Conservation (phyloP, 1,139 yeast genomes). For the Pichia sp. region DNA sequence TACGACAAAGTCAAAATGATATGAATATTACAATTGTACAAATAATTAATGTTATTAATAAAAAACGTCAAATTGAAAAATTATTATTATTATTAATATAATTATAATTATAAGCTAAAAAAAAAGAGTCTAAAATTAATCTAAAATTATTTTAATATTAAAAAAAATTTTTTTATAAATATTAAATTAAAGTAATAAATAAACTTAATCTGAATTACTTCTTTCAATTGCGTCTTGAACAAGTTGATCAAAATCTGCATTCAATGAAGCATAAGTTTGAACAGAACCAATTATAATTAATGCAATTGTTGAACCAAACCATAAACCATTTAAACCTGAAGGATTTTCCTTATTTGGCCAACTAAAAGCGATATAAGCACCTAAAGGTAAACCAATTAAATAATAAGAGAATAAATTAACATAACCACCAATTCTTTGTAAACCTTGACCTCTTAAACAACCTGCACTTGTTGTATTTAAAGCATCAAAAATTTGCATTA, state of each 20-base stretch:
- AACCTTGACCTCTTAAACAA: conserved; percentile 54
- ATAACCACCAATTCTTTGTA: conserved; percentile 53
- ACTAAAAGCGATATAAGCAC: conserved; percentile 42
- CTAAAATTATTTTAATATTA: too few species aligned
- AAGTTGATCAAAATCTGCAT: conserved; percentile 50
- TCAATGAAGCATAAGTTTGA: conserved; percentile 43
- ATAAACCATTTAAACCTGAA: conserved; percentile 40
- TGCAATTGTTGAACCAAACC: conserved; percentile 50
- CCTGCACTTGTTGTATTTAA: conserved; percentile 57
- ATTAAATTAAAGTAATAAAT: neutral
- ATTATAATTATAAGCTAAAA: neutral
- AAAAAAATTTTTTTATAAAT: too few species aligned
- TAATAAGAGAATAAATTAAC: conserved; percentile 49
- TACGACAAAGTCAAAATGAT: conserved; percentile 18
- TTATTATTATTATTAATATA: conserved; percentile 4
- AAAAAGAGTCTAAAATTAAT: neutral
- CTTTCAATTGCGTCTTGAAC: conserved; percentile 41
- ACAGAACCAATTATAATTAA: conserved; percentile 47
- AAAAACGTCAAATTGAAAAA: conserved; percentile 8
- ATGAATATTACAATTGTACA: conserved; percentile 10
- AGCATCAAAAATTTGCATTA: conserved; percentile 53
- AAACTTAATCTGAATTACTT: conserved; percentile 26
- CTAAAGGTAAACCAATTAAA: conserved; percentile 46
- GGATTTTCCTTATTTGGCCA: conserved; percentile 30
- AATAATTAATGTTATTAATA: conserved; percentile 14